Percentiles rank a stretch among this genome's conserved stretches.
Evolutionary conservation across 345 rosid genomes (phyloP).

Genomic region (Eucalyptus caleyi): DNA sequence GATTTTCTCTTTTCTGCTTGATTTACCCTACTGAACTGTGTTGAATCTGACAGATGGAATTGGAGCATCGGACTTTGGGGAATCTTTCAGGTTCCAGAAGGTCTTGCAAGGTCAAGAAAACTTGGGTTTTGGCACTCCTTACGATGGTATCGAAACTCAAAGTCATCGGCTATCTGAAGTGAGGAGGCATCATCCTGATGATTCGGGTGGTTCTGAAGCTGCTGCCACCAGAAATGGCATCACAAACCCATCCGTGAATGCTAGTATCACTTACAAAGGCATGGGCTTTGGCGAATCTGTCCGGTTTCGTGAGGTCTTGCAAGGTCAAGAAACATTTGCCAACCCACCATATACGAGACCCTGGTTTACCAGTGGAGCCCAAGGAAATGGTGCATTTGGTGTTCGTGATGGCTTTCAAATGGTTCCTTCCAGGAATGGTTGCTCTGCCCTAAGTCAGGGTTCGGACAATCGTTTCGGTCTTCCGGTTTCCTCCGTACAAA

Average conservation of each 20-base stretch:
- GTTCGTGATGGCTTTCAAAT: constrained; percentile 20
- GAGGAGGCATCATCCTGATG: constrained; percentile 17
- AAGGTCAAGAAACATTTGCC: constrained; percentile 95
- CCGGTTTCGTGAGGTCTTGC: constrained; percentile 87
- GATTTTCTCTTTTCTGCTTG: neutral
- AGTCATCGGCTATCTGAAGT: constrained; percentile 18
- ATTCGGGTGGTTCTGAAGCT: constrained; percentile 18
- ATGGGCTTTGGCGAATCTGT: constrained; percentile 53
- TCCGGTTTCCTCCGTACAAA: constrained; percentile 20
- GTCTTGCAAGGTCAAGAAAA: constrained; percentile 99
- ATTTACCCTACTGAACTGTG: neutral
- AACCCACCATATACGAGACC: constrained; percentile 22
- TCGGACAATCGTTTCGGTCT: constrained; percentile 16
- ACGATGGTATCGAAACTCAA: constrained; percentile 31
- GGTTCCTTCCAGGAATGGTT: constrained; percentile 33
- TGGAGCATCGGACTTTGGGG: constrained; percentile 79
- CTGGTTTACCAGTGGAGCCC: constrained; percentile 11
- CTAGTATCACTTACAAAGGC: constrained; percentile 27
- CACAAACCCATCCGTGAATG: constrained; percentile 3
- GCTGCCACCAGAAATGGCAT: neutral
- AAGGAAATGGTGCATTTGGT: constrained; percentile 23
- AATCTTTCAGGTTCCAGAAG: constrained; percentile 88
- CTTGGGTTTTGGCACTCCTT: constrained; percentile 43
- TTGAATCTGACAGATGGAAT: constrained; percentile 41
- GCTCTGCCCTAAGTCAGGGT: constrained; percentile 37